Conservation (phyloP, 441 rosid species). For the Croton laevigatus region DNA sequence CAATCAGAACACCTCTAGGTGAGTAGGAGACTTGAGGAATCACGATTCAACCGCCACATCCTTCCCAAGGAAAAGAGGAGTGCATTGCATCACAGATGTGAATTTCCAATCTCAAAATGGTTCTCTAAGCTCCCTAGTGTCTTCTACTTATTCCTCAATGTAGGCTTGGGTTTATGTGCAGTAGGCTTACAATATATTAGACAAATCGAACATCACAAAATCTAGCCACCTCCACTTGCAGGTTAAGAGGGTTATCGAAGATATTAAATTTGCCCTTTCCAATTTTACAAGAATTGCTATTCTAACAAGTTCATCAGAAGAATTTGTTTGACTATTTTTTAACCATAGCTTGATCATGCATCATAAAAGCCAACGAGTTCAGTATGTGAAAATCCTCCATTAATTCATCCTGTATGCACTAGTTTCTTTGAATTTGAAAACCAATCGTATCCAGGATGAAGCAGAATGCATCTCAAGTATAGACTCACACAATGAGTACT, state of each 20-base stretch:
- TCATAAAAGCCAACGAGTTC: constrained; percentile 7
- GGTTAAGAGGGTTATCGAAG: neutral
- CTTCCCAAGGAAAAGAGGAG: neutral
- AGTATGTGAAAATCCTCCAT: neutral
- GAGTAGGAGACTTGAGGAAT: neutral
- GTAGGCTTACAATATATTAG: neutral
- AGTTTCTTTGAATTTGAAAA: constrained; percentile 5
- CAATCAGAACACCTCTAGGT: neutral
- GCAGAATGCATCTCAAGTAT: neutral
- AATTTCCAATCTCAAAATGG: neutral
- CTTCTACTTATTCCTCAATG: neutral
- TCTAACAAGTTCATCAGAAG: neutral
- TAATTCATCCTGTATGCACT: neutral
- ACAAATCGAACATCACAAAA: neutral
- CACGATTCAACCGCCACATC: neutral
- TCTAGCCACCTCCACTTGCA: too few relatives aligned
- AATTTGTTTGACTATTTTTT: neutral
- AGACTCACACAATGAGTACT: neutral
- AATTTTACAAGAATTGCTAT: neutral
- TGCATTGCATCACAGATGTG: neutral
- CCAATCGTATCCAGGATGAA: neutral
- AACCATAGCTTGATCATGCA: constrained; percentile 1
- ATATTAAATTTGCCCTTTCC: neutral
- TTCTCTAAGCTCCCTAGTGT: neutral
- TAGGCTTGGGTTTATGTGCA: neutral